Base-by-base conservation (phyloP, 495 filamentous ascomycete species). In the Cercophora samala region DNA sequence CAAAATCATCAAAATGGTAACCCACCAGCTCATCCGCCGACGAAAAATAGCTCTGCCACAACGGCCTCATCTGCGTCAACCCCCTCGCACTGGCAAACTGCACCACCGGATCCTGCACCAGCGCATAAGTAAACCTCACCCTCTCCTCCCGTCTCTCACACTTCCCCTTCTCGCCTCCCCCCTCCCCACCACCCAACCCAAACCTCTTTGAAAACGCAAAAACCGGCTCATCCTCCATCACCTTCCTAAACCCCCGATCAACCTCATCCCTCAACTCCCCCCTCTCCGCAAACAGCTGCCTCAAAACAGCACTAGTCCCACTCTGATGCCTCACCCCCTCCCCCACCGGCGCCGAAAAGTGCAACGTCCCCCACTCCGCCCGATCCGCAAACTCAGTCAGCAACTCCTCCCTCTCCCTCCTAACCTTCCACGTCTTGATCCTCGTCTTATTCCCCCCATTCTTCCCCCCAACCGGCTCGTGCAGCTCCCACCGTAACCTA, bases 171-270 rank as follows among this genome's bases (percentile, higher is more conserved):
- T n/a, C n/a, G n/a, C n/a, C n/a, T n/a, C 54, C 62, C 17, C 69
- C 72, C 5, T 77, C 65, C 26, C 71, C 75, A 2, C 65, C 64
- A 18, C 78, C 76, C 13, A 83, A 73, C 37, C 78, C 80, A 79
- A 97, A 95, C 1, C 86, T 85, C 75, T 96, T 96, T 21, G 91
- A 88, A 75, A 97, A 97, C 0, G 93, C 93, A 80, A 97, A 96
- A 25, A 96, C 89, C 0, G 94, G 94, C 75, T 94, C 90, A 26
- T 93, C 88, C 51, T 96, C 91, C 80, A 90, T 88, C 64, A 97
- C 91, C 21, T 82, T 78, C 5, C 93, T 86, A 75, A 87, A 93
- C 5, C 76, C 74, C 11, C 76, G 75, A 67, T 94, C 91, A 24
- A 90, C 68, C 23, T 81, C 71, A 58, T 83, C 81, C 46, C 66